Percentiles rank a stretch among this genome's conserved stretches.
phyloP scores from a whole-genome alignment of 2,329 filamentous ascomycete genomes.

The Polytolypa hystricis region DNA sequence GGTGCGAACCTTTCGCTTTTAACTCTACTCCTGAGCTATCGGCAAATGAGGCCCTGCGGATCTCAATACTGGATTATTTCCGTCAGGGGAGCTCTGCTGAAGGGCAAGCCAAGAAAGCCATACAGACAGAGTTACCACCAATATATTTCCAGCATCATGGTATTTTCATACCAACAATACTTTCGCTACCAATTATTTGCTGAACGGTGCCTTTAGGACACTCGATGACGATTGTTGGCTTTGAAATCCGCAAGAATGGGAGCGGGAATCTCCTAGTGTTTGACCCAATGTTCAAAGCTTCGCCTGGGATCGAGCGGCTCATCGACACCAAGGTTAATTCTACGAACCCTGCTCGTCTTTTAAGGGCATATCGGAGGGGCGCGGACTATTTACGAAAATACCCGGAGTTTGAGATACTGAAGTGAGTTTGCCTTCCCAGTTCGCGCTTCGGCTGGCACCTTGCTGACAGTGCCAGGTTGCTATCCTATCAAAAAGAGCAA shows the following conservation, averaged over 20 bases:
- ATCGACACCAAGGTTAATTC: slow-evolving; percentile 34
- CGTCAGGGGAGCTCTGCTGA: slow-evolving; percentile 39
- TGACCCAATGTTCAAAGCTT: slow-evolving; percentile 71
- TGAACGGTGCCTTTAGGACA: slow-evolving; percentile 46
- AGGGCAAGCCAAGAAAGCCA: slow-evolving; percentile 51
- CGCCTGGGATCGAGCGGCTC: slow-evolving; percentile 50
- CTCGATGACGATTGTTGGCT: slow-evolving; percentile 78
- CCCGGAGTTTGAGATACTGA: slow-evolving; percentile 67
- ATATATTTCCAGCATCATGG: slow-evolving; percentile 83
- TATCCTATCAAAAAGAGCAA: too few relatives aligned
- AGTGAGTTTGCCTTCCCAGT: slow-evolving; percentile 35
- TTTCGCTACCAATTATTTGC: background rate
- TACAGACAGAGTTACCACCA: slow-evolving; percentile 61
- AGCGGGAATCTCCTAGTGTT: slow-evolving; percentile 67
- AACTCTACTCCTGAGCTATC: slow-evolving; percentile 34
- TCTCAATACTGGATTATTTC: slow-evolving; percentile 68
- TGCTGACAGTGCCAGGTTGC: too few relatives aligned
- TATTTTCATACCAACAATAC: slow-evolving; percentile 20
- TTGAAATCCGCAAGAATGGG: slow-evolving; percentile 59
- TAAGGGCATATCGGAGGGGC: slow-evolving; percentile 65
- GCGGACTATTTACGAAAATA: slow-evolving; percentile 57
- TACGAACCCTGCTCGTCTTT: slow-evolving; percentile 40
- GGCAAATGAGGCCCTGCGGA: slow-evolving; percentile 46
- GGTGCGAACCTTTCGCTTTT: slow-evolving; percentile 53
- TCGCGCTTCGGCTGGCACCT: too few relatives aligned